These are phyloP conservation scores for Dryas alaskensis DNA, from an alignment of 306 rosid species.

Conservation along the genomic window DNA sequence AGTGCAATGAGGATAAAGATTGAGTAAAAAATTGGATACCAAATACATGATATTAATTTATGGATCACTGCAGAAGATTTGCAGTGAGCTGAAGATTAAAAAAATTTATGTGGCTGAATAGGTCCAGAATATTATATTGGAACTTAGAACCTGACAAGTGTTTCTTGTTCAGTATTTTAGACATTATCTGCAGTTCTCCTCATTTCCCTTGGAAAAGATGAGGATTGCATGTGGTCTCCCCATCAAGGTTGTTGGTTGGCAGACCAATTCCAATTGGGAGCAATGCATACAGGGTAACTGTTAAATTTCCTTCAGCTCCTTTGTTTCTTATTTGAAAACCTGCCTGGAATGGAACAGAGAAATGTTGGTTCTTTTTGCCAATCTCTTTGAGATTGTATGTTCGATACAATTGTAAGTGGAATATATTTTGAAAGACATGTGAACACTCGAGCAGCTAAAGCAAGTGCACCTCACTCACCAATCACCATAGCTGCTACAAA, in stretches of 20 bases:
- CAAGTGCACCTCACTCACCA: background rate
- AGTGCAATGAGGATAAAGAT: conserved; percentile 5
- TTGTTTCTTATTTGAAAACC: background rate
- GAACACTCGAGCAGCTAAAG: background rate
- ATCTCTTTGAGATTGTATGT: too few species aligned
- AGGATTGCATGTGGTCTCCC: background rate
- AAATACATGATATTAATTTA: background rate
- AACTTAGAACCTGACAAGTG: background rate
- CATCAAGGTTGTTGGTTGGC: background rate
- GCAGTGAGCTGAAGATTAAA: conserved; percentile 2
- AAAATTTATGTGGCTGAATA: conserved; percentile 2
- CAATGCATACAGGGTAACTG: background rate
- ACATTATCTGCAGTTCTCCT: background rate
- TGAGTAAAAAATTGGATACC: background rate
- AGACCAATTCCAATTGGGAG: background rate
- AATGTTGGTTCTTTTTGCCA: too few species aligned
- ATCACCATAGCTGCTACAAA: background rate
- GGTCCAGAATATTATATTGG: background rate
- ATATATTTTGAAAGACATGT: background rate
- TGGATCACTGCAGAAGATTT: background rate
- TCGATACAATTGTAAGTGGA: too few species aligned
- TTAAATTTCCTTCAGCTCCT: conserved; percentile 1
- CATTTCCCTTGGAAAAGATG: background rate
- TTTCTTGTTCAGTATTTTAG: background rate
- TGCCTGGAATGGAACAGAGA: background rate